These are phyloP conservation scores for Waitea zeae DNA, from an alignment of 1,284 basidiomycete genomes.

Conservation along the genomic window DNA sequence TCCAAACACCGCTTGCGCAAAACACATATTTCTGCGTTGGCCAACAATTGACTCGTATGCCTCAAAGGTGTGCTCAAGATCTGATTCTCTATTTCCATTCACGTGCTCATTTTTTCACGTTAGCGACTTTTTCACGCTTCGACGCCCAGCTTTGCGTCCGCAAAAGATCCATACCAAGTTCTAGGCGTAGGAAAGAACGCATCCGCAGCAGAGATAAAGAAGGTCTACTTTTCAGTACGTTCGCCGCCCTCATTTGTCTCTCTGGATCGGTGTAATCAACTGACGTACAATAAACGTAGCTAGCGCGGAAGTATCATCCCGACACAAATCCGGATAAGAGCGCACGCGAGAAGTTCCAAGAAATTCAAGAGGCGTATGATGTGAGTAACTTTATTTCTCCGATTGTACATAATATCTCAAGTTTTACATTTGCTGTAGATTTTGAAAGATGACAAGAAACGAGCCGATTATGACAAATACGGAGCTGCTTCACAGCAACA, in stretches of 20 bases:
- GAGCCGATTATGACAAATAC: conserved; percentile 86
- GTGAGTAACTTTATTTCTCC: conserved; percentile 27
- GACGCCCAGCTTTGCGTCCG: conserved; percentile 24
- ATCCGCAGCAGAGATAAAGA: conserved; percentile 83
- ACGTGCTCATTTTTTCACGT: too few species aligned
- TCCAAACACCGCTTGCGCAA: too few species aligned
- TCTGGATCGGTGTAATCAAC: conserved; percentile 3
- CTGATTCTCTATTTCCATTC: too few species aligned
- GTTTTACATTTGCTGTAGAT: conserved; percentile 36
- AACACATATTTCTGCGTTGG: too few species aligned
- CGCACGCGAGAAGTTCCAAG: conserved; percentile 87
- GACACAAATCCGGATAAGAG: conserved; percentile 91
- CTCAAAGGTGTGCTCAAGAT: background rate
- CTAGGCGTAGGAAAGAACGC: conserved; percentile 83
- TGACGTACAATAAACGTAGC: conserved; percentile 23
- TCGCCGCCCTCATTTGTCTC: background rate
- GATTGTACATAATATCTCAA: conserved; percentile 5
- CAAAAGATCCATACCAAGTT: conserved; percentile 87
- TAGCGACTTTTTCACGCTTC: conserved; percentile 74
- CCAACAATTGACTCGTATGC: background rate
- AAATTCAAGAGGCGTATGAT: conserved; percentile 96
- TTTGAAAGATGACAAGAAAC: conserved; percentile 88
- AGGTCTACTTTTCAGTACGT: conserved; percentile 83
- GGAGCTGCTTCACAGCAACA: conserved; percentile 88
- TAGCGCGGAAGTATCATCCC: conserved; percentile 96